Conservation (phyloP, 1,284 basidiomycete species). For the Fomitopsis palustris region DNA sequence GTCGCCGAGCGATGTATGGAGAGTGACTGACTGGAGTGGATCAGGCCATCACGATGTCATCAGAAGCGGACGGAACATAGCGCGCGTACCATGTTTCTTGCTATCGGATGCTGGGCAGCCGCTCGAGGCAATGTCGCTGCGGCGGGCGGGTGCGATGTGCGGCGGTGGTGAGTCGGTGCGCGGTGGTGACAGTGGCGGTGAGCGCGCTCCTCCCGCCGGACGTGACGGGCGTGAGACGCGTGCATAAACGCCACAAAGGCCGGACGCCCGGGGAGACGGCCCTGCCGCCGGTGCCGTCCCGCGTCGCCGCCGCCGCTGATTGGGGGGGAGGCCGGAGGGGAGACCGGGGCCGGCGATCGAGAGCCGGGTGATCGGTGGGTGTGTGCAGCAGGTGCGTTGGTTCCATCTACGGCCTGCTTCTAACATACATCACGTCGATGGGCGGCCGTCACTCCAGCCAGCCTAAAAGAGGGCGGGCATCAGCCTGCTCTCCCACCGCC, state of each 20-base stretch:
- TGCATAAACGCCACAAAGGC: background rate
- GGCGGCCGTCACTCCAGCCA: slow-evolving; percentile 8
- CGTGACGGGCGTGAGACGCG: background rate
- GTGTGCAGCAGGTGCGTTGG: background rate
- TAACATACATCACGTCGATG: slow-evolving; percentile 6
- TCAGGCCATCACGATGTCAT: slow-evolving; percentile 9
- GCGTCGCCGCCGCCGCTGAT: no score
- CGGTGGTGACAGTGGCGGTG: background rate
- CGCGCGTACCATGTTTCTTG: slow-evolving; percentile 14
- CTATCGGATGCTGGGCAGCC: background rate
- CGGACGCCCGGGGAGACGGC: background rate
- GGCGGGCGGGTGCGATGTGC: background rate
- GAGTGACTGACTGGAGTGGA: slow-evolving; percentile 78
- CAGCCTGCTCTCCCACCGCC: slow-evolving; percentile 15
- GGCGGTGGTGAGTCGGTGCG: background rate
- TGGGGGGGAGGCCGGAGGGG: background rate
- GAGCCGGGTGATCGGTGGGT: background rate
- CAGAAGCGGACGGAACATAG: background rate
- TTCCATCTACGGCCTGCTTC: slow-evolving; percentile 1
- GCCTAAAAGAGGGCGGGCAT: slow-evolving; percentile 13
- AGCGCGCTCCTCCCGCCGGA: background rate
- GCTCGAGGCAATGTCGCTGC: background rate
- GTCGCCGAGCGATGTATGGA: slow-evolving; percentile 93
- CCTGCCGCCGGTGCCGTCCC: background rate
- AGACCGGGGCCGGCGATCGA: slow-evolving; percentile 2